Evolutionary conservation across 2,329 filamentous ascomycete species (phyloP).

Genomic region (Apiospora arundinis): DNA sequence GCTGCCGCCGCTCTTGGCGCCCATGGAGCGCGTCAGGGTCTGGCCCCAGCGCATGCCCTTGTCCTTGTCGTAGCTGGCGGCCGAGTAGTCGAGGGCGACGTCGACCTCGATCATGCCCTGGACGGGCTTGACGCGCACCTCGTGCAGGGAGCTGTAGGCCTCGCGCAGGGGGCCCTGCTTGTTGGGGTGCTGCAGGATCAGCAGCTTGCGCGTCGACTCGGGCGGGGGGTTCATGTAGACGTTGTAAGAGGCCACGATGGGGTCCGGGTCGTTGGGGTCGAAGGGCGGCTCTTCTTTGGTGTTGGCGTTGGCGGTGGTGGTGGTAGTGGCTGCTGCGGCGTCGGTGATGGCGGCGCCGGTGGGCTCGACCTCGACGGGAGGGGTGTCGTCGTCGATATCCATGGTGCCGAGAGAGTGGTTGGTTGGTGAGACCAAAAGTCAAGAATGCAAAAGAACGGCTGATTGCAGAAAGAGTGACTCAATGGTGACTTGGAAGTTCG

Average conservation of each 20-base stretch:
- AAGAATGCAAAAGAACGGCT: background rate
- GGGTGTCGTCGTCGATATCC: constrained; percentile 20
- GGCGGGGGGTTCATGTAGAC: constrained; percentile 83
- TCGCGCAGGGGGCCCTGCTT: constrained; percentile 58
- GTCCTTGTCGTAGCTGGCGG: constrained; percentile 77
- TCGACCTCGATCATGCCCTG: constrained; percentile 91
- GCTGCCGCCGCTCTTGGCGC: constrained; percentile 66
- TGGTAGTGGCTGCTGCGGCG: no score
- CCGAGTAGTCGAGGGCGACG: constrained; percentile 75
- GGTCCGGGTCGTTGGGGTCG: constrained; percentile 60
- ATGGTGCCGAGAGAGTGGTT: background rate
- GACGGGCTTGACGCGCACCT: constrained; percentile 81
- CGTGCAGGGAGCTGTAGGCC: constrained; percentile 70
- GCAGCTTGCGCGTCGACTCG: constrained; percentile 67
- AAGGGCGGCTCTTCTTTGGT: background rate
- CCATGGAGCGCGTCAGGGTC: constrained; percentile 68
- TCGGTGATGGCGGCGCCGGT: constrained; percentile 10
- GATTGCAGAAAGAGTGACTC: background rate
- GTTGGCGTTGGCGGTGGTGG: background rate
- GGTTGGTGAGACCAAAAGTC: background rate
- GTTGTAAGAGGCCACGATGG: constrained; percentile 77
- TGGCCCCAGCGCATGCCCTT: constrained; percentile 86
- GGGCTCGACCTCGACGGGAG: constrained; percentile 6
- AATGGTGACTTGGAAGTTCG: background rate
- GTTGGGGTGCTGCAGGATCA: constrained; percentile 90